Base-by-base conservation (phyloP, 768 basidiomycete genomes). In the Amanita brunnescens region DNA sequence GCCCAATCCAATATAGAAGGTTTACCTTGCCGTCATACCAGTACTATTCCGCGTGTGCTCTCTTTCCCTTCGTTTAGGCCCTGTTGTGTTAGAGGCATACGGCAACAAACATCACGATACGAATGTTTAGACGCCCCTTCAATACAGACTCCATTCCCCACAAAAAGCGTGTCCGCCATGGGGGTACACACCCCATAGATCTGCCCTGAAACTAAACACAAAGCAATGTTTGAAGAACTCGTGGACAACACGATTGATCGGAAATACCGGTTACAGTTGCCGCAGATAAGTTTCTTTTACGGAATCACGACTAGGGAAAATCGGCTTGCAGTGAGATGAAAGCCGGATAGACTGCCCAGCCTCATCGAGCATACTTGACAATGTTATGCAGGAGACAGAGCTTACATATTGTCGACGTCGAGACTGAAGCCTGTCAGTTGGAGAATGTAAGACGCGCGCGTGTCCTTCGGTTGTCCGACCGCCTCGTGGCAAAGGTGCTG, bases 161-260 rank as follows among this genome's bases (percentile, higher is more conserved):
- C n/a, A n/a, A n/a, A n/a, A n/a, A n/a, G n/a, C n/a, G n/a, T n/a
- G n/a, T n/a, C n/a, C n/a, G n/a, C n/a, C n/a, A n/a, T n/a, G n/a
- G n/a, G n/a, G n/a, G 26, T 29, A 29, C 26, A n/a, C 7, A 29
- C 26, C 26, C 26, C 26, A 29, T 29, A 7, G 26, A 29, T 29
- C 26, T 29, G 26, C 26, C 26, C 35, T 21, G 14, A 16, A 20
- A 16, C 18, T 1, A 2, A 2, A 40, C 39, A 7, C 20, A 40
- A 21, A 20, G 39, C 39, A 40, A 21, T 21, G 18, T 6, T 30
- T 44, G 24, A 9, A 26, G 23, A 39, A 6, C 47, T 24, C 37
- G n/a, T 48, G 47, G 33, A 16, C 20, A n/a, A 48, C 47, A 48
- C 47, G 35, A 29, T 48, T 48, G 47, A 48, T 23, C 35, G 35